phyloP scores from a whole-genome alignment of 2,329 filamentous ascomycete species.

The Cladophialophora immunda region DNA sequence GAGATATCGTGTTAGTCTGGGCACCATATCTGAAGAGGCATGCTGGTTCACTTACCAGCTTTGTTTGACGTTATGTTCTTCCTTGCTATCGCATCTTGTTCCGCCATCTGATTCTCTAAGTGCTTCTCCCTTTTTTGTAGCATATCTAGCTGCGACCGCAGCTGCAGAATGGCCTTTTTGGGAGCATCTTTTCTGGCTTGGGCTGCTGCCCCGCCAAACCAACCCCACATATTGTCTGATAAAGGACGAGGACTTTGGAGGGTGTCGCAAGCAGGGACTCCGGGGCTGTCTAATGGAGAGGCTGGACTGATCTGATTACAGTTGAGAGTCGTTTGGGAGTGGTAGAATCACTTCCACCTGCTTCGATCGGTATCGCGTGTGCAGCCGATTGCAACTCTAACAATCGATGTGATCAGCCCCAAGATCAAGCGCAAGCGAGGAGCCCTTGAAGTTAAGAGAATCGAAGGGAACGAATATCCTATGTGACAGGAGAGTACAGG shows the following conservation, averaged over 20 bases:
- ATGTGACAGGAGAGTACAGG: neutral
- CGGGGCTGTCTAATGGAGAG: neutral
- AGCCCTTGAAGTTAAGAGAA: neutral
- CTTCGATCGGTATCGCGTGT: slow-evolving; percentile 33
- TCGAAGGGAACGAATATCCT: neutral
- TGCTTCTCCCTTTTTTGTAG: slow-evolving; percentile 95
- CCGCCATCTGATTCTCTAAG: slow-evolving; percentile 87
- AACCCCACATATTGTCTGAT: slow-evolving; percentile 72
- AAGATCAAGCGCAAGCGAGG: neutral
- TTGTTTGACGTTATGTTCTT: slow-evolving; percentile 93
- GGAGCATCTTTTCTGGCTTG: slow-evolving; percentile 91
- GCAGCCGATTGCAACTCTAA: slow-evolving; percentile 13
- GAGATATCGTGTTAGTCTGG: slow-evolving; percentile 24
- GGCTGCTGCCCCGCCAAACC: slow-evolving; percentile 85
- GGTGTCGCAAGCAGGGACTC: neutral
- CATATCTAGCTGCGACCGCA: slow-evolving; percentile 94
- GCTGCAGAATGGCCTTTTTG: slow-evolving; percentile 92
- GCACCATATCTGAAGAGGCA: neutral
- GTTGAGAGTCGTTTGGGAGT: slow-evolving; percentile 2
- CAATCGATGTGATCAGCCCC: neutral
- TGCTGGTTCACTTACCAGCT: slow-evolving; percentile 71
- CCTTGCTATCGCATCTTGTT: slow-evolving; percentile 86
- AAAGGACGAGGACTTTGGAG: neutral
- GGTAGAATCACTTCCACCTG: slow-evolving; percentile 22
- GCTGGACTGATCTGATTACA: neutral